Conservation (phyloP, 352 stramenopile genomes). For the Phytophthora melonis region DNA sequence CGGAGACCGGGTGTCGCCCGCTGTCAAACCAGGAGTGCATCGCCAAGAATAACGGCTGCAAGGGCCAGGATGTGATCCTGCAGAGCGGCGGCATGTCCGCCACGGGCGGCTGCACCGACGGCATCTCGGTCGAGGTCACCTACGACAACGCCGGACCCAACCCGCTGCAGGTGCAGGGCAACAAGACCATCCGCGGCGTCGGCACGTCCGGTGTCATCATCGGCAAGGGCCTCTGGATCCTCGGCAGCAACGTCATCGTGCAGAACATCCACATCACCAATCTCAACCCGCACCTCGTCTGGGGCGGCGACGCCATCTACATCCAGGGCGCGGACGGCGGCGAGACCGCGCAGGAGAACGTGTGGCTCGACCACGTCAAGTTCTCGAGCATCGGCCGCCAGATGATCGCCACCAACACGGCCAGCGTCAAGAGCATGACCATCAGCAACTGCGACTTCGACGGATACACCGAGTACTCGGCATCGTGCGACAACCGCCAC, state of each 20-base stretch:
- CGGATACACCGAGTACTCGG: constrained; percentile 44
- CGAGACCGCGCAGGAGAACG: constrained; percentile 23
- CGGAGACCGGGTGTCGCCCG: constrained; percentile 27
- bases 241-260: constrained; percentile 42
- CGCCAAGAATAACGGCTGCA: constrained; percentile 38
- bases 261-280: constrained; percentile 42
- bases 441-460: constrained; percentile 62
- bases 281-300: constrained; percentile 37
- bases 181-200: constrained; percentile 35
- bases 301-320: constrained; percentile 43
- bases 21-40: constrained; percentile 33
- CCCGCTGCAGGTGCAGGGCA: constrained; percentile 22
- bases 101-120: constrained; percentile 32
- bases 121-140: constrained; percentile 31
- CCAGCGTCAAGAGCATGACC: constrained; percentile 44
- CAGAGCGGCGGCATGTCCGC: constrained; percentile 17
- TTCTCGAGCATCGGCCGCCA: constrained; percentile 37
- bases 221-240: constrained; percentile 27
- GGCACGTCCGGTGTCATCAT: constrained; percentile 26
- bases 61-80: constrained; percentile 41
- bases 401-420: constrained; percentile 46
- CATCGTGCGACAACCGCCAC: constrained; percentile 49
- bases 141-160: constrained; percentile 37
- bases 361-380: constrained; percentile 29
- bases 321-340: constrained; percentile 33